A percentile compares a stretch with the other conserved stretches of the same genome.
These are phyloP conservation scores for Mycena vulgaris DNA, from an alignment of 768 basidiomycete genomes.

Conservation along the genomic window DNA sequence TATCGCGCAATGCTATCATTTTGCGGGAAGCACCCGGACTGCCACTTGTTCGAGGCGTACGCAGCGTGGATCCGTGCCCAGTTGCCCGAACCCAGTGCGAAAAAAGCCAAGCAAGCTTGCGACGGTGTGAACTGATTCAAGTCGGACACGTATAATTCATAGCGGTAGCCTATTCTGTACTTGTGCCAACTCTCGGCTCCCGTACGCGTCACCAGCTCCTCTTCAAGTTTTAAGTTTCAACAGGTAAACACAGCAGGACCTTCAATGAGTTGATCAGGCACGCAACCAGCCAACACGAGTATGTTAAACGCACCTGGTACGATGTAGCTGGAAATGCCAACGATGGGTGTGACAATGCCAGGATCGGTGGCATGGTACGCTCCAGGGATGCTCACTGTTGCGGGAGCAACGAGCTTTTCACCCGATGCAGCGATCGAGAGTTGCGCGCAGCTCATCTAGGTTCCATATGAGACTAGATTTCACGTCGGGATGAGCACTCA, in stretches of 20 bases:
- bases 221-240: too few species aligned
- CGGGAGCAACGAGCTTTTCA: conserved; percentile 33
- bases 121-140: neutral
- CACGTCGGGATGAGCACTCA: conserved; percentile 29
- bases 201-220: too few species aligned
- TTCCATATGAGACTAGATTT: neutral
- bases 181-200: neutral
- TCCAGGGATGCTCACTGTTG: conserved; percentile 43
- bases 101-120: neutral
- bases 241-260: conserved; percentile 52
- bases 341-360: conserved; percentile 52
- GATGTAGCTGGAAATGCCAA: conserved; percentile 42
- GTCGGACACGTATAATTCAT: neutral
- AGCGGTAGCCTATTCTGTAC: conserved; percentile 8
- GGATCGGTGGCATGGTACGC: conserved; percentile 51
- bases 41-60: conserved; percentile 49
- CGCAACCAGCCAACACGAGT: conserved; percentile 15
- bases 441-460: conserved; percentile 48
- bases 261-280: conserved; percentile 21
- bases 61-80: conserved; percentile 45
- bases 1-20: conserved; percentile 47
- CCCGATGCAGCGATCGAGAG: conserved; percentile 35
- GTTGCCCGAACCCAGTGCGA: neutral
- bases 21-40: conserved; percentile 44
- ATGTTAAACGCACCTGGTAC: conserved; percentile 23